Conservation (phyloP, 768 basidiomycete genomes). For the Mycena leptocephala region DNA sequence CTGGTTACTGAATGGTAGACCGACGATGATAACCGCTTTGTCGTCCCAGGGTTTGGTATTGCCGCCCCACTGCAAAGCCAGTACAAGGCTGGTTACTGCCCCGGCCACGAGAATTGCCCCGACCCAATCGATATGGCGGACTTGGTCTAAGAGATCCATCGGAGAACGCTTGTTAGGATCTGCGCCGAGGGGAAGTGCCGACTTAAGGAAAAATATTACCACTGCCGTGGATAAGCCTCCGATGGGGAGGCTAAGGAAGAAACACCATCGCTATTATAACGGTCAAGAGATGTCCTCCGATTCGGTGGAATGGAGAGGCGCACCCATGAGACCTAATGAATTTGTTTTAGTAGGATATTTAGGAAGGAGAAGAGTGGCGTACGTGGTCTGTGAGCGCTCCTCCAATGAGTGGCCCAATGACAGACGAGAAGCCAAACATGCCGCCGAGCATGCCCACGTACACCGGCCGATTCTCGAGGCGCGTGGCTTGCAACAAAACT, state of each 20-base stretch:
- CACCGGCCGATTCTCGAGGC: constrained; percentile 50
- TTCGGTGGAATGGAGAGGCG: background rate
- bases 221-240: constrained; percentile 33
- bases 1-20: background rate
- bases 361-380: background rate
- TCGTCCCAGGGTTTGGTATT: constrained; percentile 59
- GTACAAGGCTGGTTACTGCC: constrained; percentile 52
- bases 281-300: background rate
- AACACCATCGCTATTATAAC: constrained; percentile 6
- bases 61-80: constrained; percentile 65
- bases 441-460: constrained; percentile 46
- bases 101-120: constrained; percentile 53
- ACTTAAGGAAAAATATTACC: constrained; percentile 28
- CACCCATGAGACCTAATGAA: constrained; percentile 4
- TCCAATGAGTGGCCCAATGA: constrained; percentile 46
- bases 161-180: constrained; percentile 26
- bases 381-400: constrained; percentile 46
- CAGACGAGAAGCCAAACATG: constrained; percentile 13
- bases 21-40: constrained; percentile 33
- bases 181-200: constrained; percentile 29
- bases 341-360: background rate
- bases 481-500: constrained; percentile 50
- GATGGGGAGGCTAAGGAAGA: constrained; percentile 37
- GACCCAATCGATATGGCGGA: constrained; percentile 52
- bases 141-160: constrained; percentile 30